phyloP scores from a whole-genome alignment of 495 filamentous ascomycete species.

The Neurospora sp. region DNA sequence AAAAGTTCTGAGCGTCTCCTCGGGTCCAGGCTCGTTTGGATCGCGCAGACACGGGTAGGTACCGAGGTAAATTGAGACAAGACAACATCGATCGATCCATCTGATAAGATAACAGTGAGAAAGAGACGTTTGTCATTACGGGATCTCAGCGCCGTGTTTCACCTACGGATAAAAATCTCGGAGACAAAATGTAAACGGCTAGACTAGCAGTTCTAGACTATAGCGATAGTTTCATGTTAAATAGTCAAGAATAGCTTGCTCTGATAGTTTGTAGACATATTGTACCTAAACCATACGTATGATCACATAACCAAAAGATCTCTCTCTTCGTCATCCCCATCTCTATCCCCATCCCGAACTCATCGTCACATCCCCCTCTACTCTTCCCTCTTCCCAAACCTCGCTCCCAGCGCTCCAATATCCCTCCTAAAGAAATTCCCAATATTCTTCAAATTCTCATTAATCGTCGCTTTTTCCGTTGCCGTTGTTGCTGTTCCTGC shows the following conservation, averaged over 20 bases:
- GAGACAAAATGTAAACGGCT: too few species aligned
- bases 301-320: too few species aligned
- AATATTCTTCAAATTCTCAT: slow-evolving; percentile 88
- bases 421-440: slow-evolving; percentile 94
- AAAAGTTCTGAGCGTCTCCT: not conserved
- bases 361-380: too few species aligned
- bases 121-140: not conserved
- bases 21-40: not conserved
- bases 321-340: too few species aligned
- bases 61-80: not conserved
- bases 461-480: slow-evolving; percentile 55
- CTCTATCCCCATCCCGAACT: too few species aligned
- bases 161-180: too few species aligned
- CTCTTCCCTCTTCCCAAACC: slow-evolving; percentile 46
- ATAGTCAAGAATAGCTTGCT: too few species aligned
- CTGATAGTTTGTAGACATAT: too few species aligned
- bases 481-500: slow-evolving; percentile 30
- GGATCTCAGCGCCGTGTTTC: not conserved
- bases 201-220: too few species aligned
- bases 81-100: not conserved
- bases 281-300: too few species aligned
- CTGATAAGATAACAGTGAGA: not conserved
- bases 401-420: slow-evolving; percentile 68
- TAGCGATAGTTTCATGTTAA: too few species aligned
- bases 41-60: not conserved